Conservation (phyloP, 2,329 filamentous ascomycete species). For the Cladophialophora chaetospira region DNA sequence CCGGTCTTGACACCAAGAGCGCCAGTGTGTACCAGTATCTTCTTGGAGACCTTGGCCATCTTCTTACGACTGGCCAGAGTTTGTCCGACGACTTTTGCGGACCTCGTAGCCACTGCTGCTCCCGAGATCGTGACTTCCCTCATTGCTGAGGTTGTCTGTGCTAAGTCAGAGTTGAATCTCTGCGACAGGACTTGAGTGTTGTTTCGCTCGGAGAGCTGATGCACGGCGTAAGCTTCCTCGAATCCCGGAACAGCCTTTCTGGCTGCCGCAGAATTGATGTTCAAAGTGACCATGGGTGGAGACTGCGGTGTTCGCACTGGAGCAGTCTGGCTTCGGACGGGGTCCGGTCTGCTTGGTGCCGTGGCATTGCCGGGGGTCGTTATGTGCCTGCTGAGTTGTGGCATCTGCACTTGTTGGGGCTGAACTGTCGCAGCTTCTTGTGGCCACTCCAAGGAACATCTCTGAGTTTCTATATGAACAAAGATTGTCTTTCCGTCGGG, state of each 20-base stretch:
- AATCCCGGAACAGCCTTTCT: conserved; percentile 6
- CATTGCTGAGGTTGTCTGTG: conserved; percentile 15
- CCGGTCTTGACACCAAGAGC: conserved; percentile 13
- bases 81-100: conserved; percentile 12
- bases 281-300: not conserved
- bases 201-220: conserved; percentile 10
- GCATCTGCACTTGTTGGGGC: not conserved
- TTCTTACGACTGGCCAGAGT: conserved; percentile 13
- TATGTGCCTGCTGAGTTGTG: conserved; percentile 4
- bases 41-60: conserved; percentile 12
- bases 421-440: not conserved
- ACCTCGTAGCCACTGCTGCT: conserved; percentile 6
- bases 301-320: not conserved
- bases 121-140: conserved; percentile 10
- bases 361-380: not conserved
- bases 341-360: not conserved
- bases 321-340: conserved; percentile 10
- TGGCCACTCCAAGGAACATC: conserved; percentile 2
- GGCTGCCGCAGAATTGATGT: not conserved
- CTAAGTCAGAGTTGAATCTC: conserved; percentile 11
- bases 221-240: not conserved
- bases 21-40: conserved; percentile 7
- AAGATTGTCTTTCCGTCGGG: conserved; percentile 14
- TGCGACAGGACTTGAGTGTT: conserved; percentile 1
- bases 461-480: conserved; percentile 13